These are phyloP conservation scores for Hyphodiscus hymeniophilus DNA, from an alignment of 495 filamentous ascomycete species.

Conservation along the genomic window DNA sequence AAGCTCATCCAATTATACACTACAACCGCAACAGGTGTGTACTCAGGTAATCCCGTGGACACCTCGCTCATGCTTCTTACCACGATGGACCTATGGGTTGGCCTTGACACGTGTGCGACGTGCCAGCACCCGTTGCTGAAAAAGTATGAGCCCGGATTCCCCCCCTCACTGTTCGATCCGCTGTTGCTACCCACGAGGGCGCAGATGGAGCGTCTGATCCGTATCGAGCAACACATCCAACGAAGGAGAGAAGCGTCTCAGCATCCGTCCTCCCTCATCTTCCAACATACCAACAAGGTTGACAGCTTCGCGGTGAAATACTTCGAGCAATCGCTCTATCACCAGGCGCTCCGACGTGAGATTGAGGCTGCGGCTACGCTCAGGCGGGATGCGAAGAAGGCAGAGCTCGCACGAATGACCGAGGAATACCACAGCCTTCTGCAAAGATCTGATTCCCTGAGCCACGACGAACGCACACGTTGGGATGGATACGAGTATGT, in stretches of 20 bases:
- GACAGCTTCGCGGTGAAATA: slow-evolving; percentile 45
- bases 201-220: slow-evolving; percentile 42
- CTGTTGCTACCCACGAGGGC: slow-evolving; percentile 38
- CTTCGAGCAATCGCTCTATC: slow-evolving; percentile 37
- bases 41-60: slow-evolving; percentile 38
- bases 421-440: slow-evolving; percentile 29
- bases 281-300: slow-evolving; percentile 22
- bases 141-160: slow-evolving; percentile 45
- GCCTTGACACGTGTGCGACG: slow-evolving; percentile 44
- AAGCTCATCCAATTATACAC: slow-evolving; percentile 25
- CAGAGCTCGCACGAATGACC: slow-evolving; percentile 33
- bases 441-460: slow-evolving; percentile 4
- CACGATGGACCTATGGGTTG: slow-evolving; percentile 55
- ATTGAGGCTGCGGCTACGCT: slow-evolving; percentile 33
- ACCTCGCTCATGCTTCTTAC: slow-evolving; percentile 53
- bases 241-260: slow-evolving; percentile 16
- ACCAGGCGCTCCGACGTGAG: slow-evolving; percentile 28
- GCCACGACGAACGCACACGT: slow-evolving; percentile 26
- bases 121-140: slow-evolving; percentile 30
- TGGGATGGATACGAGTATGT: slow-evolving; percentile 6
- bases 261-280: slow-evolving; percentile 25
- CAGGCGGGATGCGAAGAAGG: slow-evolving; percentile 29
- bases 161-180: slow-evolving; percentile 31
- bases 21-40: slow-evolving; percentile 23
- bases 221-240: slow-evolving; percentile 39